Evolutionary conservation across 306 rosid genomes (phyloP).

Genomic region (Corylus americana): DNA sequence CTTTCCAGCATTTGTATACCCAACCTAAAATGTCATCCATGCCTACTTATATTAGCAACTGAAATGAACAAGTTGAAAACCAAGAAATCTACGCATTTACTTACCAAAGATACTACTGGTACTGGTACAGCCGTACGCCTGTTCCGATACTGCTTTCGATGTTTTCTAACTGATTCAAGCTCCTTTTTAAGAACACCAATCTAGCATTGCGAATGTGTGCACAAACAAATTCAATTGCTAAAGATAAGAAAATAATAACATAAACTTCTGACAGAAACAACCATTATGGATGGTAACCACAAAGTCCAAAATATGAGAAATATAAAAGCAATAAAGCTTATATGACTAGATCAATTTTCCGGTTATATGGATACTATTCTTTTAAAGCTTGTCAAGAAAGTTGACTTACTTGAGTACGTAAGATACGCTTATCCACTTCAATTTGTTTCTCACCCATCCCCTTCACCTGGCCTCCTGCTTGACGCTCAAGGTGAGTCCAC

Average conservation of each 20-base stretch:
- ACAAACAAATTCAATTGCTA: constrained; percentile 16
- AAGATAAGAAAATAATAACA: constrained; percentile 8
- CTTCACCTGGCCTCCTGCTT: constrained; percentile 97
- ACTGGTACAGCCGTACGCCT: constrained; percentile 82
- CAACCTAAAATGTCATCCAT: constrained; percentile 62
- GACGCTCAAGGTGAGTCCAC: constrained; percentile 99
- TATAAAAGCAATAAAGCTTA: background rate
- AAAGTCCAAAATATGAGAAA: background rate
- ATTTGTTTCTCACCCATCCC: constrained; percentile 99
- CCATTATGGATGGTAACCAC: background rate
- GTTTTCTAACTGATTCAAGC: constrained; percentile 86
- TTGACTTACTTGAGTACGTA: constrained; percentile 82
- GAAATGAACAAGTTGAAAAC: constrained; percentile 17
- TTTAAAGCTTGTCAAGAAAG: background rate
- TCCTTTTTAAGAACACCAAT: constrained; percentile 76
- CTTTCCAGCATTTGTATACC: constrained; percentile 98
- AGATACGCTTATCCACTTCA: constrained; percentile 96
- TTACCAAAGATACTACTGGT: constrained; percentile 92
- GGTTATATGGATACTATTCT: background rate
- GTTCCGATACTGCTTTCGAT: constrained; percentile 86
- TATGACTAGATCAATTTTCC: background rate
- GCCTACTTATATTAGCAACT: constrained; percentile 20
- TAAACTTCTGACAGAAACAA: constrained; percentile 7
- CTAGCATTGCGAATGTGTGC: constrained; percentile 49
- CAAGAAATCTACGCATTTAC: constrained; percentile 17